Evolutionary conservation across 768 basidiomycete genomes (phyloP).

Genomic region (Boletus huronensis): DNA sequence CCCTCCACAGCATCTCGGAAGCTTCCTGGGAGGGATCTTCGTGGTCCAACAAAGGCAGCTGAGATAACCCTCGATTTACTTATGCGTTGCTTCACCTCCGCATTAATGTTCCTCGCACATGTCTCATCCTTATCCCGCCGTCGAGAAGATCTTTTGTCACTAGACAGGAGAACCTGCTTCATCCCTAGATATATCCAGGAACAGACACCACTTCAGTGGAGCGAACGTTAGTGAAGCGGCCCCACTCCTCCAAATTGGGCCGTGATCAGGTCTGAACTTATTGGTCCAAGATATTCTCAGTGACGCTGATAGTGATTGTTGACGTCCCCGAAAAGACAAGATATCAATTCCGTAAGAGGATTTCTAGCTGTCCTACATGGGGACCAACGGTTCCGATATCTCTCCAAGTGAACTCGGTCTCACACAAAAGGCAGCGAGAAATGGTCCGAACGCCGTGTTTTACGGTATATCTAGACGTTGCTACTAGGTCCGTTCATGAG

Average conservation of each 20-base stretch:
- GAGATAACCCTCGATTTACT: not conserved
- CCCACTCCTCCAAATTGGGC: not conserved
- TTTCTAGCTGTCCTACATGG: not conserved
- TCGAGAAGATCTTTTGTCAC: not conserved
- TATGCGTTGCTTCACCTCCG: not conserved
- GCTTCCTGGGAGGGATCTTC: conserved; percentile 1
- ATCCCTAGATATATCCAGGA: not conserved
- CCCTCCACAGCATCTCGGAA: conserved; percentile 3
- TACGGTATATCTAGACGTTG: not conserved
- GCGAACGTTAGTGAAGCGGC: not conserved
- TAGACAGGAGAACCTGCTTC: not conserved
- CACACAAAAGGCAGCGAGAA: not conserved
- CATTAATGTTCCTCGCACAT: not conserved
- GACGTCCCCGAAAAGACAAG: not conserved
- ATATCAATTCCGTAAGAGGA: not conserved
- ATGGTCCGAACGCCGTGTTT: not conserved
- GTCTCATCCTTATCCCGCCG: not conserved
- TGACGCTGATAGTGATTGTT: not conserved
- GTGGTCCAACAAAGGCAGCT: conserved; percentile 7
- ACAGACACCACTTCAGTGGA: not conserved
- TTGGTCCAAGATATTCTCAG: not conserved
- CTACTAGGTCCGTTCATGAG: not conserved
- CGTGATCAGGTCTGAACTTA: not conserved
- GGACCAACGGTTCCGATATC: not conserved
- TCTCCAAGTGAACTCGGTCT: not conserved